These are phyloP conservation scores for Scheffersomyces titani DNA, from an alignment of 1,139 yeast genomes.

Conservation along the genomic window DNA sequence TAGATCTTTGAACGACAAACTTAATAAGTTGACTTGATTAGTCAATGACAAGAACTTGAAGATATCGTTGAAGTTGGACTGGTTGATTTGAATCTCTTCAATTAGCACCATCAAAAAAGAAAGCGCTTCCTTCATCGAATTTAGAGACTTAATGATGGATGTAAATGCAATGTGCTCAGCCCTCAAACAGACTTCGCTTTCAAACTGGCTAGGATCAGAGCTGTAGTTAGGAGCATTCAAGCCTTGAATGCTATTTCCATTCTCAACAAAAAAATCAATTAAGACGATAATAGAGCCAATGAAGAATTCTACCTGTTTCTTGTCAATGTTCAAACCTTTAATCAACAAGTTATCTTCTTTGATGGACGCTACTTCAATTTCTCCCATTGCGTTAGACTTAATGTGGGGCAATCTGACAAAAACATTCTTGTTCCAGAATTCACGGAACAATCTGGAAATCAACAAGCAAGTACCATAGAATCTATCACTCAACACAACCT, in stretches of 20 bases:
- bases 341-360: slow-evolving; percentile 49
- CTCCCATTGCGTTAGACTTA: slow-evolving; percentile 32
- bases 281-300: slow-evolving; percentile 66
- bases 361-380: slow-evolving; percentile 42
- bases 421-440: slow-evolving; percentile 74
- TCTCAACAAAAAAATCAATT: slow-evolving; percentile 56
- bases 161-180: slow-evolving; percentile 91
- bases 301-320: slow-evolving; percentile 61
- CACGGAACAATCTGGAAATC: slow-evolving; percentile 74
- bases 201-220: slow-evolving; percentile 49
- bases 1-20: slow-evolving; percentile 70
- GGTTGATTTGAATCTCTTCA: slow-evolving; percentile 64
- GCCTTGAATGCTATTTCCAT: slow-evolving; percentile 66
- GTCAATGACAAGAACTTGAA: slow-evolving; percentile 68
- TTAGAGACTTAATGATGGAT: slow-evolving; percentile 72
- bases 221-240: slow-evolving; percentile 52
- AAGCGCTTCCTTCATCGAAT: slow-evolving; percentile 83
- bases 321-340: slow-evolving; percentile 49
- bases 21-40: slow-evolving; percentile 66
- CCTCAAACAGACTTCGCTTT: slow-evolving; percentile 72
- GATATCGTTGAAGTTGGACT: slow-evolving; percentile 55
- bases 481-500: slow-evolving; percentile 85
- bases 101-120: slow-evolving; percentile 81
- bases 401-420: slow-evolving; percentile 52
- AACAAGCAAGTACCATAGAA: slow-evolving; percentile 89